These are phyloP conservation scores for Halenospora varia DNA, from an alignment of 495 filamentous ascomycete species.

Conservation along the genomic window DNA sequence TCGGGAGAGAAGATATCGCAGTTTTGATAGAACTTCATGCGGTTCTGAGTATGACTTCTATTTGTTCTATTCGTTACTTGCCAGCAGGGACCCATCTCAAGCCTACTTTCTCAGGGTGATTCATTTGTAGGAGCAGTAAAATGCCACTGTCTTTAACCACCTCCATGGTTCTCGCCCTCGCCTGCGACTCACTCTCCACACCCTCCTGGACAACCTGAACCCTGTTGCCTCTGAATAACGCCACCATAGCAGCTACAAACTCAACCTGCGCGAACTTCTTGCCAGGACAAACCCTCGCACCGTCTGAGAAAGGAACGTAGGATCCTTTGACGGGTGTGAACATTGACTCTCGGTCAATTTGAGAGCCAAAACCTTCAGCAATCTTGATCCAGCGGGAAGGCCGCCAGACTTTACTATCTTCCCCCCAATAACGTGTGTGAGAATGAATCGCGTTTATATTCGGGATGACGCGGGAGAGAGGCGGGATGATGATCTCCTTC, in stretches of 20 bases:
- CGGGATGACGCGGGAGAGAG: slow-evolving; percentile 28
- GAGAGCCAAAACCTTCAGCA: slow-evolving; percentile 9
- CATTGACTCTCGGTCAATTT: slow-evolving; percentile 21
- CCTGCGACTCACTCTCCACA: slow-evolving; percentile 28
- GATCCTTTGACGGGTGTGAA: slow-evolving; percentile 30
- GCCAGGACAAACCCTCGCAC: slow-evolving; percentile 41
- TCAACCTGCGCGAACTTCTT: slow-evolving; percentile 49
- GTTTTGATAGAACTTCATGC: too few species aligned
- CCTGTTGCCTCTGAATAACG: slow-evolving; percentile 33
- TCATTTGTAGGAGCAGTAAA: slow-evolving; percentile 36
- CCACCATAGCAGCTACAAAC: slow-evolving; percentile 41
- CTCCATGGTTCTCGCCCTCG: slow-evolving; percentile 27
- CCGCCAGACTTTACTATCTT: slow-evolving; percentile 28
- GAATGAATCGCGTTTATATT: slow-evolving; percentile 19
- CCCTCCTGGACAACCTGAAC: slow-evolving; percentile 25
- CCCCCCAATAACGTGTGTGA: slow-evolving; percentile 25
- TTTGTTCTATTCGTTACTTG: too few species aligned
- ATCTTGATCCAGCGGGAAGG: slow-evolving; percentile 27
- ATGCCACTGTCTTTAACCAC: slow-evolving; percentile 31
- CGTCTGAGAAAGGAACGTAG: slow-evolving; percentile 45
- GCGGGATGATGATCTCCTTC: slow-evolving; percentile 26
- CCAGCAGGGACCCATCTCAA: too few species aligned
- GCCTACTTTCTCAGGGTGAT: slow-evolving; percentile 33
- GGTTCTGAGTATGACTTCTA: too few species aligned
- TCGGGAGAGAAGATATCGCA: too few species aligned